Evolutionary conservation across 331 rosid species (phyloP), one percentile per base, ranked within the genome.

Genomic region (Quercus lobata): DNA sequence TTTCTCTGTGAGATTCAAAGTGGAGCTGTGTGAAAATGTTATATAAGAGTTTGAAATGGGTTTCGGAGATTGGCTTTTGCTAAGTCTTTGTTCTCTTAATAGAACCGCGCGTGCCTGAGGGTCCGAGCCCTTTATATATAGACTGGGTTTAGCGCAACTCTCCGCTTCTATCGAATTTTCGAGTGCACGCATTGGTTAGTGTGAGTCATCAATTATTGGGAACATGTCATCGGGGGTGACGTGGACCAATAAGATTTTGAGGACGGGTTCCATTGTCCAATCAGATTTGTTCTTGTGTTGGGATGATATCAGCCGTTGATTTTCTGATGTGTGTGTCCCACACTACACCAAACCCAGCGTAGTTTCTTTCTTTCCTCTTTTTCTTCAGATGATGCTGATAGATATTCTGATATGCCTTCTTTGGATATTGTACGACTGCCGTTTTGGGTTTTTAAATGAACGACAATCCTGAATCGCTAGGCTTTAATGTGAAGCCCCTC

Each of bases 151-250:
- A 85, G 85, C 68, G 85, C 68, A 70, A 35, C 2, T 37, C 7
- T 29, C 87, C 79, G 84, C 73, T 68, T 73, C 76, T 27, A 49
- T 9, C 16, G 65, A 19, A 53, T 32, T 68, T 53, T 41, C 14
- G 49, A 41, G 49, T 41, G 49, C 49, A 9, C 14, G 49, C 49
- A 41, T 41, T 41, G 49, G 49, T 12, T 41, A n/a, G 8, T n/a
- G 18, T 41, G 63, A 41, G 29, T 72, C 71, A 52, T 73, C 81
- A 46, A 63, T 69, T 68, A 80, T 78, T 62, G 78, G 21, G 84
- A 87, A 80, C 92, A 85, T 88, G 97, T 93, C 97, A 93, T 57
- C 2, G 0, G 0, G 10, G 76, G 22, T 89, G 90, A 93, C 83
- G 86, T 93, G 97, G 91, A 72, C 97, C 97, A 93, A 93, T 91